These are phyloP conservation scores for Termitomyces eurrhizus DNA, from an alignment of 768 basidiomycete species.

Conservation along the genomic window DNA sequence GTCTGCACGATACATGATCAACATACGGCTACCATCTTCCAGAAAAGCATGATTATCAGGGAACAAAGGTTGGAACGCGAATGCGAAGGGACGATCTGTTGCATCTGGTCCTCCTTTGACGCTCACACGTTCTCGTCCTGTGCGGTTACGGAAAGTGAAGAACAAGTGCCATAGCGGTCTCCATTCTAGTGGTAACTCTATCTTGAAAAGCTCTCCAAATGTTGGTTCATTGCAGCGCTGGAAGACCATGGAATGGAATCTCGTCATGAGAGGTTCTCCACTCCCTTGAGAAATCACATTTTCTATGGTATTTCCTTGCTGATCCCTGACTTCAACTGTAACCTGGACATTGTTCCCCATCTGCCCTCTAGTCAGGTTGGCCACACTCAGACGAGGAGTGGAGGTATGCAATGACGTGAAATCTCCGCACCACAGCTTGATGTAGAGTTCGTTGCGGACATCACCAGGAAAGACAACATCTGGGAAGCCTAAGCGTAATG, in stretches of 20 bases:
- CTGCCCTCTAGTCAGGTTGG: conserved; percentile 54
- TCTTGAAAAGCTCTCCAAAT: conserved; percentile 90
- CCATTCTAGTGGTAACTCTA: conserved; percentile 65
- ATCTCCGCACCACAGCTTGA: conserved; percentile 94
- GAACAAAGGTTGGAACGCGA: conserved; percentile 87
- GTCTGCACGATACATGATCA: conserved; percentile 84
- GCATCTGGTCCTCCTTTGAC: conserved; percentile 34
- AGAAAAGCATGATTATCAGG: conserved; percentile 73
- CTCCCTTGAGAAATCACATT: conserved; percentile 77
- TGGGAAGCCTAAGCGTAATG: conserved; percentile 87
- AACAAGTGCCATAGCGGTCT: conserved; percentile 86
- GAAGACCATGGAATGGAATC: conserved; percentile 91
- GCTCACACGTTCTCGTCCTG: conserved; percentile 42
- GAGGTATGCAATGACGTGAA: conserved; percentile 57
- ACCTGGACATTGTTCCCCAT: conserved; percentile 82
- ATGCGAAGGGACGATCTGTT: conserved; percentile 81
- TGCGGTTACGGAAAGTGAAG: conserved; percentile 86
- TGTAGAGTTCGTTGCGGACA: conserved; percentile 90
- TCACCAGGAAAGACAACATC: conserved; percentile 95
- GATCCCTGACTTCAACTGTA: conserved; percentile 79
- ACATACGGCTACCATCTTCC: conserved; percentile 83
- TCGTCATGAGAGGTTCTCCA: conserved; percentile 75
- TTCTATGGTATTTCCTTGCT: conserved; percentile 65
- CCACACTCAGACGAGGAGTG: conserved; percentile 53
- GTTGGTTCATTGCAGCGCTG: conserved; percentile 85